Evolutionary conservation across 352 stramenopile genomes (phyloP).

Genomic region (Phytophthora melonis): DNA sequence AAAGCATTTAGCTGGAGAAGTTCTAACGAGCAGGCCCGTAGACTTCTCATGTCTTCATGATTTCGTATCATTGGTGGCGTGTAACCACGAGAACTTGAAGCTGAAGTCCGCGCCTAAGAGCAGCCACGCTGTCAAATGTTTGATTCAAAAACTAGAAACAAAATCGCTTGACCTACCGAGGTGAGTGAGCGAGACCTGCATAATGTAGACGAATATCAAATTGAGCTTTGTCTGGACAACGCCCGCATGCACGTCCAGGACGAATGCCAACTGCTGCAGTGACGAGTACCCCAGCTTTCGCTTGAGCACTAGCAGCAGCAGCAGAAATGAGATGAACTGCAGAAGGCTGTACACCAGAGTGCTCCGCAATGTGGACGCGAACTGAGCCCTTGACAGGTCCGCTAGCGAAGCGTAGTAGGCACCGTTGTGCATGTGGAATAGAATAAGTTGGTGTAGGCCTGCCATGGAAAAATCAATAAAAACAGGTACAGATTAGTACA

Average conservation of each 20-base stretch:
- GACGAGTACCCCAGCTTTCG: constrained; percentile 30
- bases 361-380: constrained; percentile 16
- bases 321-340: constrained; percentile 24
- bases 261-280: constrained; percentile 43
- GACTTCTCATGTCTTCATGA: too few relatives aligned
- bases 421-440: constrained; percentile 40
- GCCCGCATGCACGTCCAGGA: constrained; percentile 33
- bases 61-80: constrained; percentile 8
- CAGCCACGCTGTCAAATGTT: too few relatives aligned
- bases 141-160: neutral
- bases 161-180: constrained; percentile 13
- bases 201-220: constrained; percentile 46
- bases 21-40: too few relatives aligned
- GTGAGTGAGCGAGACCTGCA: constrained; percentile 42
- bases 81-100: constrained; percentile 37
- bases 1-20: too few relatives aligned
- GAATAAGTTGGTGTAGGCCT: constrained; percentile 24
- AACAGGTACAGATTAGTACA: too few relatives aligned
- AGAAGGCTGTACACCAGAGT: constrained; percentile 32
- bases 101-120: constrained; percentile 33
- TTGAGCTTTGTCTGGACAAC: constrained; percentile 44
- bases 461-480: neutral
- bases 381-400: constrained; percentile 6
- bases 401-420: constrained; percentile 30
- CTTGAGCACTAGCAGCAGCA: constrained; percentile 23